Percentiles rank a stretch among this genome's conserved stretches.
These are phyloP conservation scores for Sarocladium oryzae DNA, from an alignment of 2,329 filamentous ascomycete genomes.

Conservation along the genomic window DNA sequence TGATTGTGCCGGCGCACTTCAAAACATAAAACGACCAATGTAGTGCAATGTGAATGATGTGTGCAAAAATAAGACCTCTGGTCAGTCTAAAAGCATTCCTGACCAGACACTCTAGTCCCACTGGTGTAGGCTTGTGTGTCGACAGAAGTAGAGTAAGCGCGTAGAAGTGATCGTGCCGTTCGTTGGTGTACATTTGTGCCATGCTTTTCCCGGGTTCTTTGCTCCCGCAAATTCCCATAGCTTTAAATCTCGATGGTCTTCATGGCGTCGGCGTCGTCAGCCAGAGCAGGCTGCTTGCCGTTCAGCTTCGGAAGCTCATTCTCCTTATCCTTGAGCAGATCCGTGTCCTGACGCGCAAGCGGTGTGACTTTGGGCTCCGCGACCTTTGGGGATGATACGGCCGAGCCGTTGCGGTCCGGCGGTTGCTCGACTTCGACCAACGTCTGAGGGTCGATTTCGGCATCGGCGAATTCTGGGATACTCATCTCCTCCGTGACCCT, in stretches of 20 bases:
- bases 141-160: conserved; percentile 2
- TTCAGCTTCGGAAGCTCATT: conserved; percentile 29
- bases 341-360: conserved; percentile 27
- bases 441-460: conserved; percentile 37
- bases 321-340: conserved; percentile 34
- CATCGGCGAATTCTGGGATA: conserved; percentile 32
- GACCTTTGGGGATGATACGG: conserved; percentile 23
- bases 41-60: background rate
- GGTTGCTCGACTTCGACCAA: conserved; percentile 46
- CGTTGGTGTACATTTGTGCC: conserved; percentile 11
- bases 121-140: background rate
- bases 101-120: background rate
- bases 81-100: background rate
- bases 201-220: background rate
- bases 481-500: conserved; percentile 64
- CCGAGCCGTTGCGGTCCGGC: conserved; percentile 32
- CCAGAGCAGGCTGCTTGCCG: conserved; percentile 36
- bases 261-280: conserved; percentile 49
- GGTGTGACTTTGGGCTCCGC: conserved; percentile 17
- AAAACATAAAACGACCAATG: background rate
- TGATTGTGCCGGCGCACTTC: background rate
- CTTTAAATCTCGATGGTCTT: conserved; percentile 55
- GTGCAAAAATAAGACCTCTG: background rate
- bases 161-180: conserved; percentile 12
- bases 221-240: background rate